Conservation (phyloP, 202 grass and related monocot genomes). For the Tripidium arundinaceum region DNA sequence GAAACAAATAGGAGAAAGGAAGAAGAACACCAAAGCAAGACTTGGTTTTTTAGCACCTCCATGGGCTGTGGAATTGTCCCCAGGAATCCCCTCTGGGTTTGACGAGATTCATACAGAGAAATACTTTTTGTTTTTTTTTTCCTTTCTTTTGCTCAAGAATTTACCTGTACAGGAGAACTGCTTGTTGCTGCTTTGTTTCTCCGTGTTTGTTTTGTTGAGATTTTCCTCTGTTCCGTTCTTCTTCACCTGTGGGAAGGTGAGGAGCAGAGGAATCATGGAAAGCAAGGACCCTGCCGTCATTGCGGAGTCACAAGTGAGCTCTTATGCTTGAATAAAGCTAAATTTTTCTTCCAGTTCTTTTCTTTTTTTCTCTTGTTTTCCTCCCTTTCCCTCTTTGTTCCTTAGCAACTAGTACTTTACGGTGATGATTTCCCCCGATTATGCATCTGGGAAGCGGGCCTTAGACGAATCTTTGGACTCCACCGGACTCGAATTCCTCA, state of each 20-base stretch:
- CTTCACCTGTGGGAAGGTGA: conserved; percentile 40
- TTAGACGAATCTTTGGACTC: conserved; percentile 29
- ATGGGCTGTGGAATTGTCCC: conserved; percentile 43
- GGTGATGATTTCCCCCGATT: conserved; percentile 31
- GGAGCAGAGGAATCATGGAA: conserved; percentile 64
- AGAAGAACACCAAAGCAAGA: conserved; percentile 50
- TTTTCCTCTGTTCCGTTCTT: conserved; percentile 38
- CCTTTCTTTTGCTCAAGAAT: conserved; percentile 41
- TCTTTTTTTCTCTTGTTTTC: conserved; percentile 25
- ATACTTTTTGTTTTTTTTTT: conserved; percentile 39
- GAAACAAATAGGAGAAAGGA: conserved; percentile 42
- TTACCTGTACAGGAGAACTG: conserved; percentile 36
- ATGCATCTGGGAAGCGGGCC: conserved; percentile 42
- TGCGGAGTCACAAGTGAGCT: conserved; percentile 99
- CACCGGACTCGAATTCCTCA: conserved; percentile 24
- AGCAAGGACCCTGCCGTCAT: conserved; percentile 96
- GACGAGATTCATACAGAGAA: conserved; percentile 49
- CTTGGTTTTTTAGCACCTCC: conserved; percentile 36
- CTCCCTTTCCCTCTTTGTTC: conserved; percentile 22
- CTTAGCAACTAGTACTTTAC: conserved; percentile 21
- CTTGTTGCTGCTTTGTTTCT: conserved; percentile 36
- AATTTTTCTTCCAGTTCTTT: conserved; percentile 26
- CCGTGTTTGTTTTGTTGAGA: conserved; percentile 17
- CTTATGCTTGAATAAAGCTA: conserved; percentile 51
- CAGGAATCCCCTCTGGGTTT: conserved; percentile 43